phyloP scores from a whole-genome alignment of 1,284 basidiomycete genomes.

The Moesziomyces sp. region DNA sequence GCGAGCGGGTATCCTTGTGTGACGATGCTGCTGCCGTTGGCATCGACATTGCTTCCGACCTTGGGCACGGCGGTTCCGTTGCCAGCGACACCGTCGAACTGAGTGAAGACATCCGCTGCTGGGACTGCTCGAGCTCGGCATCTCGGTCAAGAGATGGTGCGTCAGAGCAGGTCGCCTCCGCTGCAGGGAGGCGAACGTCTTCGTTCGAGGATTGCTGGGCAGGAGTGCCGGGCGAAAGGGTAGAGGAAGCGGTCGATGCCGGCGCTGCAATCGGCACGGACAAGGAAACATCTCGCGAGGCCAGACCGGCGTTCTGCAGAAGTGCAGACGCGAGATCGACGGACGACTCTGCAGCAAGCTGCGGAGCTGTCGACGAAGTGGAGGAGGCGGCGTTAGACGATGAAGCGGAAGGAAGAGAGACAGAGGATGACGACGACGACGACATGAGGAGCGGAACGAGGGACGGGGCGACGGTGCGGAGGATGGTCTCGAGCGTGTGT shows the following conservation, averaged over 20 bases:
- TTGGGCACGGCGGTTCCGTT: conserved; percentile 13
- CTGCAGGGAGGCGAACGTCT: conserved; percentile 66
- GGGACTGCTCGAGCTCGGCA: conserved; percentile 55
- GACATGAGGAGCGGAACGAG: conserved; percentile 27
- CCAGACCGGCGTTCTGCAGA: conserved; percentile 28
- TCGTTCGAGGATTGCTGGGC: conserved; percentile 37
- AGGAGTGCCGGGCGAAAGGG: conserved; percentile 24
- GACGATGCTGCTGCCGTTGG: conserved; percentile 62
- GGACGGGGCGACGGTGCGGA: conserved; percentile 42
- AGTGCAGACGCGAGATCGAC: conserved; percentile 28
- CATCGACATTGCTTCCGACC: conserved; percentile 37
- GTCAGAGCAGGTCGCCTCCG: conserved; percentile 62
- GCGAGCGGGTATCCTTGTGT: conserved; percentile 29
- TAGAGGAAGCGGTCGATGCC: conserved; percentile 47
- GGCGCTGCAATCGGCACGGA: conserved; percentile 55
- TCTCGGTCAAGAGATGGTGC: conserved; percentile 34
- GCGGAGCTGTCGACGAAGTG: conserved; percentile 23
- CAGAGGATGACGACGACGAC: conserved; percentile 22
- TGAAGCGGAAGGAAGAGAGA: conserved; percentile 11
- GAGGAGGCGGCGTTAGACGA: conserved; percentile 26
- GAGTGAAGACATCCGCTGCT: conserved; percentile 60
- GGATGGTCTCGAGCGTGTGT: conserved; percentile 46
- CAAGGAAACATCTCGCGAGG: conserved; percentile 32
- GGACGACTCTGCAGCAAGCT: conserved; percentile 30
- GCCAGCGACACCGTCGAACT: conserved; percentile 31